Conservation (phyloP, 495 filamentous ascomycete genomes). For the Podospora fimiseda region DNA sequence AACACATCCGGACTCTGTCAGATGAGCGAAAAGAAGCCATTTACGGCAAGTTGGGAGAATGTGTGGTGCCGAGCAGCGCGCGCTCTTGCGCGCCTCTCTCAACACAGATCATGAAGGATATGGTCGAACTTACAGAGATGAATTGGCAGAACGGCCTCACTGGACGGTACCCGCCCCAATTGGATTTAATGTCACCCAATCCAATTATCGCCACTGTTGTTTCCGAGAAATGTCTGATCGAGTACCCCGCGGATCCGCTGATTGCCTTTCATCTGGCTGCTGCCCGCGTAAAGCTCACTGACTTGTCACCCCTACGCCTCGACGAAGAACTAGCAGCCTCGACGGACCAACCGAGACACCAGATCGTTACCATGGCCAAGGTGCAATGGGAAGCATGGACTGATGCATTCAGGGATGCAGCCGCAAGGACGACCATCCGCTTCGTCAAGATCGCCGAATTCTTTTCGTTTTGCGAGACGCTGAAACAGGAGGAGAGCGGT, state of each 20-base stretch:
- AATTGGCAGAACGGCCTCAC: slow-evolving; percentile 36
- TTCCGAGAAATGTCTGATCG: slow-evolving; percentile 14
- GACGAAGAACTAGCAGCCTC: neutral
- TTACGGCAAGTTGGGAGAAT: slow-evolving; percentile 5
- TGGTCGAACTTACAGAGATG: slow-evolving; percentile 20
- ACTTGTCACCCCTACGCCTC: slow-evolving; percentile 6
- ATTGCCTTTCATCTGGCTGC: slow-evolving; percentile 39
- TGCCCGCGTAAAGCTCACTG: slow-evolving; percentile 20
- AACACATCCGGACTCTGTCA: slow-evolving; percentile 1
- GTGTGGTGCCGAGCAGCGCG: neutral
- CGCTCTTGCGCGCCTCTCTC: slow-evolving; percentile 9
- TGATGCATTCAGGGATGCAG: slow-evolving; percentile 21
- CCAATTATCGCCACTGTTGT: slow-evolving; percentile 27
- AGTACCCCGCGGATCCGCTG: slow-evolving; percentile 40
- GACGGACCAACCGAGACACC: neutral
- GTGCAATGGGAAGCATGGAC: slow-evolving; percentile 31
- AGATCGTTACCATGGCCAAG: slow-evolving; percentile 16
- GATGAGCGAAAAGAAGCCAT: slow-evolving; percentile 14
- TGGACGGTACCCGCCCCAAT: neutral
- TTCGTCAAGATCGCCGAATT: slow-evolving; percentile 37
- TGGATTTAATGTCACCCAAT: slow-evolving; percentile 20
- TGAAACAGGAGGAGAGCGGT: slow-evolving; percentile 29
- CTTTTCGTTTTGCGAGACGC: slow-evolving; percentile 40
- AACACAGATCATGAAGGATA: slow-evolving; percentile 7
- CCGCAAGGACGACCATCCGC: slow-evolving; percentile 32